phyloP scores from a whole-genome alignment of 805 yeast genomes.

The Cyberlindnera xishuangbannaensis region DNA sequence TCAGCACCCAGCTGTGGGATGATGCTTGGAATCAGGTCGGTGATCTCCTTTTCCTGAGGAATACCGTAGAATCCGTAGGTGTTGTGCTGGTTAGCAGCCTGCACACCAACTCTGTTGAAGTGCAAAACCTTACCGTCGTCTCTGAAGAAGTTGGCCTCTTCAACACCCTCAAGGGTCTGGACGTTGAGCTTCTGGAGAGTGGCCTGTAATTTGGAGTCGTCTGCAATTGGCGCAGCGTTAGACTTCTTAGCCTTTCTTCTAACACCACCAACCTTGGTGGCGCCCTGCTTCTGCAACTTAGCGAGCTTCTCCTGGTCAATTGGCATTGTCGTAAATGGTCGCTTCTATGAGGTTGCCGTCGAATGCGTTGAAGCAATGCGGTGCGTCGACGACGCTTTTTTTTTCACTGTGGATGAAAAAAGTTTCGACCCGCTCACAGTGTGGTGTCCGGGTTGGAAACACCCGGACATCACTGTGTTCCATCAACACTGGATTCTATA shows the following conservation, averaged over 20 bases:
- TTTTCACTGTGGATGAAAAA: constrained; percentile 3
- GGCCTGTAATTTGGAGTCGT: constrained; percentile 86
- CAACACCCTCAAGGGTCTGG: constrained; percentile 81
- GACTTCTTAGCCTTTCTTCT: constrained; percentile 90
- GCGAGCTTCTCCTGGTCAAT: constrained; percentile 93
- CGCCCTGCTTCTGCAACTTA: constrained; percentile 80
- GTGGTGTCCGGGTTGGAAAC: constrained; percentile 5
- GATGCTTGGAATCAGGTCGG: constrained; percentile 90
- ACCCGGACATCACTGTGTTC: too few relatives aligned
- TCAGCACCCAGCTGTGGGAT: constrained; percentile 96
- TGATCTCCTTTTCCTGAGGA: constrained; percentile 86
- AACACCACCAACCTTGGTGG: constrained; percentile 78
- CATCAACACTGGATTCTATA: too few relatives aligned
- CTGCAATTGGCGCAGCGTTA: constrained; percentile 61
- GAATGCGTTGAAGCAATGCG: neutral
- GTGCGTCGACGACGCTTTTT: constrained; percentile 6
- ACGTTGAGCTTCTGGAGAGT: constrained; percentile 86
- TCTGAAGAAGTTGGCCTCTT: constrained; percentile 96
- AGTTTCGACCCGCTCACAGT: constrained; percentile 1
- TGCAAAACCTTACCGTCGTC: constrained; percentile 95
- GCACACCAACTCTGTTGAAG: constrained; percentile 94
- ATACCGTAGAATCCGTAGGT: constrained; percentile 93
- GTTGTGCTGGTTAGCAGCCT: constrained; percentile 85
- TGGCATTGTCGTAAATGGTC: constrained; percentile 74
- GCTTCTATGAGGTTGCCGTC: too few relatives aligned